Base-by-base conservation (phyloP, 140 eudicot genomes). In the Senecio squalidus region DNA sequence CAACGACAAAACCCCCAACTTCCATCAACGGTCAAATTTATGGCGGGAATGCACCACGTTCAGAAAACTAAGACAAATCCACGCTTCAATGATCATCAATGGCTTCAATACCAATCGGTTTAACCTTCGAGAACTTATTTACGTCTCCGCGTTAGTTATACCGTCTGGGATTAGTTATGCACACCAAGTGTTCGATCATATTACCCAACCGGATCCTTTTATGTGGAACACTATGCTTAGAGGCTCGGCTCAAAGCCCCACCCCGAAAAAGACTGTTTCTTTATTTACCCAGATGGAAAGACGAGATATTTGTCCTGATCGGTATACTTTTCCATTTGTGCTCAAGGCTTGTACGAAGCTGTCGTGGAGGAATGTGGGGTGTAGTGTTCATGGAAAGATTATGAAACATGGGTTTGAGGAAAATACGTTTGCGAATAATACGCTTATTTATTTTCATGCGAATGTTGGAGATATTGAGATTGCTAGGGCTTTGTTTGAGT, bases 211-310 rank as follows among this genome's bases (percentile, higher is more conserved):
- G 39, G 91, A 82, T 58, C 74, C 52, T 22, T 82, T 82, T 71
- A 82, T 70, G 82, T 86, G 92, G 92, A 86, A 86, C 73, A 79
- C 83, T 44, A 77, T 86, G 82, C 85, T 86, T 31, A 80, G 88
- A 77, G 95, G 95, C 69, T 86, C 88, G 15, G 85, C 95, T 53
- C 92, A 86, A 64, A 79, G 92, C 62, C 53, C 74, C 36, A 74
- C 69, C n/a, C 95, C 95, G 0, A 8, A 58, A 1, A 67, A 66
- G 45, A 60, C 92, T 9, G 66, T 86, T 68, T 72, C 70, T 0
- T 71, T 77, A 0, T 82, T 26, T 60, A 39, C 85, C 73, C 72
- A 65, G 74, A 80, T 86, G 95, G 88, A 86, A 53, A 79, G 44
- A 61, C 55, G 4, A 18, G 69, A 15, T 14, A 26, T 79, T 63